phyloP scores from a whole-genome alignment of 108 stramenopile genomes.

The Fistulifera pelliculosa region DNA sequence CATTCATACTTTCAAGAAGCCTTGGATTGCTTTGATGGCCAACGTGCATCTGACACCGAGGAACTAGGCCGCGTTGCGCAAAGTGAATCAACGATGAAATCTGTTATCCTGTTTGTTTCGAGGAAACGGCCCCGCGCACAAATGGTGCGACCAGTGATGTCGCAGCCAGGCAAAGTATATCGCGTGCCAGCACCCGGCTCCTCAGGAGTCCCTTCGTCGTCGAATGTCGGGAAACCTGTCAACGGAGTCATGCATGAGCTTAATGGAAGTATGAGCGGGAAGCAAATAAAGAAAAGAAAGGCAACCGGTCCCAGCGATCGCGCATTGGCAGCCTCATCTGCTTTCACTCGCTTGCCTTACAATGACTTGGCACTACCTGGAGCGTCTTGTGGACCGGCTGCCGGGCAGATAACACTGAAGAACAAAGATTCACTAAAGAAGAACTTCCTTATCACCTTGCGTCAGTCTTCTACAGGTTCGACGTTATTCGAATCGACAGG shows the following conservation, averaged over 20 bases:
- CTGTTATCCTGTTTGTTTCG: constrained; percentile 15
- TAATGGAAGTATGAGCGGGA: too few species aligned
- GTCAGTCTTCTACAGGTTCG: constrained; percentile 4
- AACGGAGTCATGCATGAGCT: too few species aligned
- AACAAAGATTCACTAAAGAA: constrained; percentile 19
- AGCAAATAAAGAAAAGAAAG: too few species aligned
- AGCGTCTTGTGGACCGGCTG: background rate
- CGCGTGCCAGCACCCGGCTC: too few species aligned
- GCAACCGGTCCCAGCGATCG: too few species aligned
- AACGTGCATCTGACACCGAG: background rate
- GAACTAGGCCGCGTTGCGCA: background rate
- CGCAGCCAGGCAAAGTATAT: background rate
- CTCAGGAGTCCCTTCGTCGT: too few species aligned
- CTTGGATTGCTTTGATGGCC: background rate
- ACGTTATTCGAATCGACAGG: constrained; percentile 27
- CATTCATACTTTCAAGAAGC: background rate
- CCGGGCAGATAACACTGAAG: background rate
- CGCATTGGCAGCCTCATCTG: too few species aligned
- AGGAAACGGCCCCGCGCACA: constrained; percentile 6
- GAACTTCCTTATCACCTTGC: constrained; percentile 16
- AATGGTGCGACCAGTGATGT: background rate
- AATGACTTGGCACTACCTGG: background rate
- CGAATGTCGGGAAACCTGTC: too few species aligned
- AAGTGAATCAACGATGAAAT: background rate
- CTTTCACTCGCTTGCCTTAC: background rate